A percentile compares a stretch with the other conserved stretches of the same genome.
Conservation (phyloP, 139 green algal species). For the Chlorella sorokiniana region DNA sequence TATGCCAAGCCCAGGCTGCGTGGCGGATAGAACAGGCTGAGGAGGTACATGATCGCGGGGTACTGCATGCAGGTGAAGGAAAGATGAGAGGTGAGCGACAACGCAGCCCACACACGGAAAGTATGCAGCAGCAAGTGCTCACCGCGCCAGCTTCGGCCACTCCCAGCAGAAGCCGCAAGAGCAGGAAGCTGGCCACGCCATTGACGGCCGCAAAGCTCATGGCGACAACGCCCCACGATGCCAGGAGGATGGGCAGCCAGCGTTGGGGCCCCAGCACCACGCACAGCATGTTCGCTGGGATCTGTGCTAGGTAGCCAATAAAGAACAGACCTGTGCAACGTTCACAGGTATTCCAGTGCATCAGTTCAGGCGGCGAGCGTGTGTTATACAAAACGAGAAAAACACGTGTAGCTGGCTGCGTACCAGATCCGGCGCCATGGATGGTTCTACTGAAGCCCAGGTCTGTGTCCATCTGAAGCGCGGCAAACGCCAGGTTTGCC, state of each 20-base stretch:
- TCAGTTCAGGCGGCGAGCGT: too few relatives aligned
- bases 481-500: slow-evolving; percentile 63
- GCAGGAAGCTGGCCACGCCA: slow-evolving; percentile 47
- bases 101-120: not conserved
- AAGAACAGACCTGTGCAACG: slow-evolving; percentile 65
- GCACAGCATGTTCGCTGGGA: slow-evolving; percentile 25
- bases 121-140: not conserved
- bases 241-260: slow-evolving; percentile 53
- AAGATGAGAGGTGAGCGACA: not conserved
- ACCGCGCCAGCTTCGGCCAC: slow-evolving; percentile 14
- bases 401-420: not conserved
- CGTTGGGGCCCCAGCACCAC: slow-evolving; percentile 44
- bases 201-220: slow-evolving; percentile 45
- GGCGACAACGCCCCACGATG: slow-evolving; percentile 52
- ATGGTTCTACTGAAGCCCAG: slow-evolving; percentile 45
- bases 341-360: too few relatives aligned
- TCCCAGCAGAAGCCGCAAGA: slow-evolving; percentile 38
- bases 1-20: slow-evolving; percentile 28
- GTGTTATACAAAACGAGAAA: too few relatives aligned
- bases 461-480: slow-evolving; percentile 50
- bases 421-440: slow-evolving; percentile 59
- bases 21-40: slow-evolving; percentile 32
- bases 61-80: not conserved
- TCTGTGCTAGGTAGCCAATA: slow-evolving; percentile 60
- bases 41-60: slow-evolving; percentile 35